Evolutionary conservation across 805 yeast species (phyloP).

Genomic region (Wickerhamomyces pijperi): DNA sequence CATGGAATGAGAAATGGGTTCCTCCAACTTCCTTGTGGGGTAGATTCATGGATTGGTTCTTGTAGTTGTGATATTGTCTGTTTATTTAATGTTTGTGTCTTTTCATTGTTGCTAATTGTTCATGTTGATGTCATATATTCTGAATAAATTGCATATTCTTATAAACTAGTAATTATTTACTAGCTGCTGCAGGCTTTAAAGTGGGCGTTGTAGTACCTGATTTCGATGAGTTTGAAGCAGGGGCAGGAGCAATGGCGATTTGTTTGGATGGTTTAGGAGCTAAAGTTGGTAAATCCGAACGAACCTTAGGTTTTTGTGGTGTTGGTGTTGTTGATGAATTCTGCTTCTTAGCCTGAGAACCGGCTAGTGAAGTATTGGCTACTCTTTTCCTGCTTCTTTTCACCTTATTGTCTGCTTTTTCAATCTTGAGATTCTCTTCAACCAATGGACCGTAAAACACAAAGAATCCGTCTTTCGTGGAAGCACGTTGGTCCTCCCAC

Average conservation of each 20-base stretch:
- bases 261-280: neutral
- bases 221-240: too few species aligned
- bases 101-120: too few species aligned
- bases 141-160: too few species aligned
- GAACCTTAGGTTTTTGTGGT: neutral
- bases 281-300: neutral
- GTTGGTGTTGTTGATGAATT: neutral
- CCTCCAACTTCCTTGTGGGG: slow-evolving; percentile 5
- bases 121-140: too few species aligned
- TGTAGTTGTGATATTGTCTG: too few species aligned
- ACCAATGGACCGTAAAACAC: slow-evolving; percentile 89
- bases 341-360: neutral
- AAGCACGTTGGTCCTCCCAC: slow-evolving; percentile 89
- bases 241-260: too few species aligned
- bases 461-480: slow-evolving; percentile 91
- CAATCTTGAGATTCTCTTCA: slow-evolving; percentile 43
- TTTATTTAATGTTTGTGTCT: too few species aligned
- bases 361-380: slow-evolving; percentile 1
- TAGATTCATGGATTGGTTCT: slow-evolving; percentile 15
- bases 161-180: too few species aligned
- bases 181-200: too few species aligned
- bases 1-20: slow-evolving; percentile 7
- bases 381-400: slow-evolving; percentile 26
- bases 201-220: too few species aligned
- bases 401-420: slow-evolving; percentile 32